A percentile compares a stretch with the other conserved stretches of the same genome.
Evolutionary conservation across 129 eudicot genomes (phyloP).

Genomic region (Flaveria brownii): DNA sequence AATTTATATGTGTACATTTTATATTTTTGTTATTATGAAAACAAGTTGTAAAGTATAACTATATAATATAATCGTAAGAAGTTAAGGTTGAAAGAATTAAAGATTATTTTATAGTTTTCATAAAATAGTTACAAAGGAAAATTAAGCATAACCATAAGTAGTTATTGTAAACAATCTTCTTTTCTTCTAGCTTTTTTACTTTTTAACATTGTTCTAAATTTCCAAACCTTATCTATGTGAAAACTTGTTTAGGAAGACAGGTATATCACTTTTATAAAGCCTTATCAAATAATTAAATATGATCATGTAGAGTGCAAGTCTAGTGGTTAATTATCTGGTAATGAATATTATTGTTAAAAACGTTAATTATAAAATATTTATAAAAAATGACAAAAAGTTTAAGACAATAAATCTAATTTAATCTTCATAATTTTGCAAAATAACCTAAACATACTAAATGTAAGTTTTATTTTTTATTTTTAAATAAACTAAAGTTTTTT

Average conservation of each 20-base stretch:
- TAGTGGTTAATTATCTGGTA: no score
- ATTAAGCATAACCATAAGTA: neutral
- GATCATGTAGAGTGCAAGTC: no score
- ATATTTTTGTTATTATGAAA: no score
- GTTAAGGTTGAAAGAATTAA: neutral
- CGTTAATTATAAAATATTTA: neutral
- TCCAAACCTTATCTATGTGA: conserved; percentile 3
- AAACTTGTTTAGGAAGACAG: conserved; percentile 7
- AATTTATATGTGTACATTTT: no score
- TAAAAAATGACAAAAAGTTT: neutral
- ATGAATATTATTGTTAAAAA: no score
- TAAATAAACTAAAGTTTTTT: neutral
- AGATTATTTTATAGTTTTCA: neutral
- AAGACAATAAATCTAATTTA: neutral
- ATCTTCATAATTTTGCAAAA: neutral
- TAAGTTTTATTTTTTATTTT: neutral
- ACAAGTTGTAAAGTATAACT: neutral
- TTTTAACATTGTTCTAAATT: conserved; percentile 1
- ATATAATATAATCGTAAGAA: neutral
- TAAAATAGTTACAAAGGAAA: neutral
- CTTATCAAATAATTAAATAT: neutral
- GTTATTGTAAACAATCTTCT: neutral
- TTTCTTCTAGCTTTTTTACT: neutral
- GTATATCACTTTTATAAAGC: neutral
- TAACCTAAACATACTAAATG: neutral